phyloP scores from a whole-genome alignment of 2,329 filamentous ascomycete genomes.

The Zelopaecilomyces penicillatus region DNA sequence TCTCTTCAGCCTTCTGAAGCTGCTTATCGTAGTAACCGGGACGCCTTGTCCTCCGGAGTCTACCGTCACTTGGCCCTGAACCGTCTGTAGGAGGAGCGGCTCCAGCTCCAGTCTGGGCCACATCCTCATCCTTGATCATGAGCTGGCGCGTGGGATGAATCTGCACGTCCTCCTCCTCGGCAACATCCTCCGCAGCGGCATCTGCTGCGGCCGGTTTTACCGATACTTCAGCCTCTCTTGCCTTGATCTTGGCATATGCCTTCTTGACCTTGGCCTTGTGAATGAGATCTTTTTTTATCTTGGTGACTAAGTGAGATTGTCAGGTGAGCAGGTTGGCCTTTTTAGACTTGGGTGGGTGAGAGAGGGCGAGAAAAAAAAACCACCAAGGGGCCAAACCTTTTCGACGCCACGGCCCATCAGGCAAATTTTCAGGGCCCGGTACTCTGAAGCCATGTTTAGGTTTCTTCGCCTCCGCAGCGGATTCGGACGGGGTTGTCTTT shows the following conservation, averaged over 20 bases:
- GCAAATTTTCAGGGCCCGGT: conserved; percentile 73
- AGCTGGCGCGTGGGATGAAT: conserved; percentile 31
- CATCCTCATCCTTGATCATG: conserved; percentile 31
- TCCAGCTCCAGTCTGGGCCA: conserved; percentile 23
- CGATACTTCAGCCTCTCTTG: conserved; percentile 25
- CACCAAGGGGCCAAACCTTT: conserved; percentile 44
- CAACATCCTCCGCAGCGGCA: conserved; percentile 14
- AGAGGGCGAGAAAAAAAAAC: background rate
- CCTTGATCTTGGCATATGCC: conserved; percentile 81
- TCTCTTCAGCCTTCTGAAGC: conserved; percentile 36
- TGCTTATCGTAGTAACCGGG: conserved; percentile 61
- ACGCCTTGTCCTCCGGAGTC: conserved; percentile 26
- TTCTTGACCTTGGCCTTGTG: conserved; percentile 91
- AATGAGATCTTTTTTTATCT: conserved; percentile 84
- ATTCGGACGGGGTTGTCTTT: conserved; percentile 19
- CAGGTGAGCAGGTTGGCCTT: conserved; percentile 12
- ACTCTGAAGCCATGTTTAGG: conserved; percentile 69
- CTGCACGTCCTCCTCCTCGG: conserved; percentile 13
- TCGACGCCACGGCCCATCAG: conserved; percentile 78
- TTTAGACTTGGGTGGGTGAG: background rate
- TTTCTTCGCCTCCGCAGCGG: conserved; percentile 38
- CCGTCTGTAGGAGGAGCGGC: conserved; percentile 2
- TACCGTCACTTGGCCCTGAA: conserved; percentile 20
- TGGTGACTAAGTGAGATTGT: conserved; percentile 50
- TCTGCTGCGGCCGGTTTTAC: conserved; percentile 15